Conservation (phyloP, 768 basidiomycete species). For the Hericium rajendrae region DNA sequence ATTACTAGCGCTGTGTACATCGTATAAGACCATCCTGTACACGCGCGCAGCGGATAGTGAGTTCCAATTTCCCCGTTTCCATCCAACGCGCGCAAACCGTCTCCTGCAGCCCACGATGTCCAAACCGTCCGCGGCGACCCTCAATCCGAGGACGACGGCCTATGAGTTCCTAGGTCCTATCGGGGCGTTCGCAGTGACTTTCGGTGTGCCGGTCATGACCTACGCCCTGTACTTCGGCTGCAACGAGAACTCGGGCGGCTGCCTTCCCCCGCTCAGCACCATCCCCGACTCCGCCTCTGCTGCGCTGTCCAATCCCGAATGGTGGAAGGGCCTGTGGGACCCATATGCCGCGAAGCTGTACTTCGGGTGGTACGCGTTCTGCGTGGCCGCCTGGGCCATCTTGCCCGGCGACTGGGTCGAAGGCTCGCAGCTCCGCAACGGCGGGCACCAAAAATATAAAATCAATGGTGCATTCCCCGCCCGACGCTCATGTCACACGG, state of each 20-base stretch:
- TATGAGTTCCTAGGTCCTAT: slow-evolving; percentile 83
- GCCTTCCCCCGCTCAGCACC: slow-evolving; percentile 42
- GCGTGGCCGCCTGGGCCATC: slow-evolving; percentile 69
- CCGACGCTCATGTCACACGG: neutral
- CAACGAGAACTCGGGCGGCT: slow-evolving; percentile 60
- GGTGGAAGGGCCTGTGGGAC: slow-evolving; percentile 80
- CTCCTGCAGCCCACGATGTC: neutral
- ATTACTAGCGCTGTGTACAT: too few relatives aligned
- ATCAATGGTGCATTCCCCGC: slow-evolving; percentile 70
- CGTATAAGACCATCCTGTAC: too few relatives aligned
- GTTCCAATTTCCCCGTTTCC: too few relatives aligned
- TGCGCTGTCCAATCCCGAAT: slow-evolving; percentile 38
- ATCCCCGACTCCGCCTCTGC: slow-evolving; percentile 35
- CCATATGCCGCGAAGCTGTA: slow-evolving; percentile 68
- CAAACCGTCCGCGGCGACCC: neutral
- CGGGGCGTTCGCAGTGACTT: slow-evolving; percentile 61
- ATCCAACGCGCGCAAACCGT: too few relatives aligned
- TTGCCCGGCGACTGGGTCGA: slow-evolving; percentile 48
- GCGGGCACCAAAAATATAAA: slow-evolving; percentile 75
- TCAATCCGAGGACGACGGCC: slow-evolving; percentile 61
- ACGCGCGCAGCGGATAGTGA: too few relatives aligned
- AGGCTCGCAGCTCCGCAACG: slow-evolving; percentile 50
- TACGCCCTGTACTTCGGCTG: slow-evolving; percentile 76
- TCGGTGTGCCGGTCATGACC: slow-evolving; percentile 59
- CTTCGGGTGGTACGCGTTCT: slow-evolving; percentile 86